Evolutionary conservation across 129 eudicot species (phyloP).

Genomic region (Flaveria trinervia): DNA sequence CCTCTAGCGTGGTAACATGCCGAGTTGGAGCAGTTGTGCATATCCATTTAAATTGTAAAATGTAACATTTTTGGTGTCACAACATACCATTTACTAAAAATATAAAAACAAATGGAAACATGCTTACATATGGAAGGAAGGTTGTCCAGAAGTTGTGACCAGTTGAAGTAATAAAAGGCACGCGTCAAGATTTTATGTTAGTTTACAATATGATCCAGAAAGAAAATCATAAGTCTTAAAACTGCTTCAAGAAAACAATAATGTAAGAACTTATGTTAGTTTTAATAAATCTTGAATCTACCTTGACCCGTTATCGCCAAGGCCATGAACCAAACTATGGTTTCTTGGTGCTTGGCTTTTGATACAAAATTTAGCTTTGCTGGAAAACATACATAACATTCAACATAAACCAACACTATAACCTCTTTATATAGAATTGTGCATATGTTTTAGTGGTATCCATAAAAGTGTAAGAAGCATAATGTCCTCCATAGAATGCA

Average conservation of each 20-base stretch:
- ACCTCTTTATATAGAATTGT: too few species aligned
- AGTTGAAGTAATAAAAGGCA: conserved; percentile 50
- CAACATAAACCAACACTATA: too few species aligned
- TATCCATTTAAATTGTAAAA: conserved; percentile 86
- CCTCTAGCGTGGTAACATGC: conserved; percentile 85
- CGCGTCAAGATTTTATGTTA: conserved; percentile 12
- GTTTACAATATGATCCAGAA: background rate
- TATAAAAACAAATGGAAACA: background rate
- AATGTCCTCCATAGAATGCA: too few species aligned
- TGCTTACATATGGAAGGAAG: conserved; percentile 93
- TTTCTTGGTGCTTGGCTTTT: conserved; percentile 89
- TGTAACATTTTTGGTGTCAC: background rate
- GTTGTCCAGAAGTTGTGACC: conserved; percentile 83
- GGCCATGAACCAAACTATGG: conserved; percentile 99
- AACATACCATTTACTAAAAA: background rate
- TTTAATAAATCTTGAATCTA: conserved; percentile 28
- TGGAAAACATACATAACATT: too few species aligned
- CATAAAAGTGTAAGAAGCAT: too few species aligned
- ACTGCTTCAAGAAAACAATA: background rate
- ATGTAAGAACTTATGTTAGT: background rate
- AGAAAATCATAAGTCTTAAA: background rate
- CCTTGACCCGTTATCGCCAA: conserved; percentile 99
- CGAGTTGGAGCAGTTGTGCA: conserved; percentile 99
- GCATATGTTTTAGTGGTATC: too few species aligned
- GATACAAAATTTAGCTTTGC: conserved; percentile 25